These are phyloP conservation scores for Metarhizium robertsii DNA, from an alignment of 2,329 filamentous ascomycete species.

Conservation along the genomic window DNA sequence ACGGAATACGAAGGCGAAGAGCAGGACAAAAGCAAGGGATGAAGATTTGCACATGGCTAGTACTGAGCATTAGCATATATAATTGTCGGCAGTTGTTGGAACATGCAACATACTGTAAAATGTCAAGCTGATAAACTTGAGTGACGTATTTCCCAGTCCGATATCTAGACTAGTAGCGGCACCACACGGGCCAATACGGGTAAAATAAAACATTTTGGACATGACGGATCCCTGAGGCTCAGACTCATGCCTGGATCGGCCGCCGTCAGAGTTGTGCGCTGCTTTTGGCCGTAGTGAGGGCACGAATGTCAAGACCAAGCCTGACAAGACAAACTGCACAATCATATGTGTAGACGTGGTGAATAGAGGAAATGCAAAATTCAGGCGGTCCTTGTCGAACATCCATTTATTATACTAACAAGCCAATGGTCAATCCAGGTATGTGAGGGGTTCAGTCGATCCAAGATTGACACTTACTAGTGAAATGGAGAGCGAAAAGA, in stretches of 20 bases:
- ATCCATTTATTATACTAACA: conserved; percentile 98
- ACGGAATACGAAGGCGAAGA: conserved; percentile 91
- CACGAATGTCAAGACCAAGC: conserved; percentile 68
- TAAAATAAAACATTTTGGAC: conserved; percentile 85
- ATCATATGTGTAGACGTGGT: conserved; percentile 94
- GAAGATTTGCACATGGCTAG: conserved; percentile 97
- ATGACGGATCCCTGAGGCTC: conserved; percentile 57
- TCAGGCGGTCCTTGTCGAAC: conserved; percentile 76
- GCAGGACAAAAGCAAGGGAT: conserved; percentile 83
- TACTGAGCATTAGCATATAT: conserved; percentile 12
- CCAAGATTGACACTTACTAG: conserved; percentile 50
- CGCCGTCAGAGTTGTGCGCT: conserved; percentile 36
- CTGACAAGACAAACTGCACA: conserved; percentile 79
- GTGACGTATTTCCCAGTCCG: conserved; percentile 86
- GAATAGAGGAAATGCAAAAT: conserved; percentile 92
- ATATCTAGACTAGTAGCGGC: conserved; percentile 91
- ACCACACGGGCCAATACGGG: conserved; percentile 84
- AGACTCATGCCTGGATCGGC: conserved; percentile 40
- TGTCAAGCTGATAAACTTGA: conserved; percentile 92
- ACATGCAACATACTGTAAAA: conserved; percentile 67
- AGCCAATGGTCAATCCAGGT: conserved; percentile 10
- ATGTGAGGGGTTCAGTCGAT: background rate
- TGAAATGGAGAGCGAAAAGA: conserved; percentile 89
- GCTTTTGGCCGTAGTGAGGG: conserved; percentile 68
- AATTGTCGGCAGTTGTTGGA: too few species aligned